Evolutionary conservation across 176 grass and related monocot genomes (phyloP), one percentile per base, ranked within the genome.

Genomic region (Zoysia pacifica): DNA sequence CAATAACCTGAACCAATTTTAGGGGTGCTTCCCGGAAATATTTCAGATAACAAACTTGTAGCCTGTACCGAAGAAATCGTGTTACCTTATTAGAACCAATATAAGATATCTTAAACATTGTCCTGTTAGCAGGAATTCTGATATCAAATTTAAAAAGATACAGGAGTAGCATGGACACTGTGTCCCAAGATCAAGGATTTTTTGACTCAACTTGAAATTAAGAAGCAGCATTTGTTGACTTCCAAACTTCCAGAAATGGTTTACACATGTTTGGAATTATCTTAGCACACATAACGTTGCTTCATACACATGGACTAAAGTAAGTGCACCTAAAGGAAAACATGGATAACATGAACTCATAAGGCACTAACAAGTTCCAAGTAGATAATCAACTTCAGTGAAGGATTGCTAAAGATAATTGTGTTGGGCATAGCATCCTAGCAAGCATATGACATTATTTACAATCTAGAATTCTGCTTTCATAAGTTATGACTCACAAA

Each of bases 1-100:
- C 94, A 97, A 80, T 97, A 97, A 62, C 81, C 67, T 72, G 90
- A 37, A 77, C 94, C 94, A 49, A 90, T 59, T 86, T 90, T 94
- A 0, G 87, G 91, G 48, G 85, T 80, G 51, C 69, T 90, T 75
- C 87, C 84, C 72, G 89, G 88, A 90, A 90, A 87, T 86, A 94
- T 94, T 77, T 94, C 94, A 84, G 90, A 92, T 54, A 97, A 66
- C 79, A 97, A 74, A 64, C 73, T 83, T 85, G 73, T 93, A 62
- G 91, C 87, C 87, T 94, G 87, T 48, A 55, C 13, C 86, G 59
- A 68, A 62, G 77, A 84, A 36, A 65, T 35, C 76, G 59, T 16
- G 9, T 65, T 36, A 50, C 10, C 44, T 74, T 75, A 81, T 72
- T 51, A 50, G 37, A 68, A 62, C 19, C 54, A 72, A 65, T 53